Evolutionary conservation across 2,329 filamentous ascomycete species (phyloP).

Genomic region (Pseudovirgaria hyperparasitica): DNA sequence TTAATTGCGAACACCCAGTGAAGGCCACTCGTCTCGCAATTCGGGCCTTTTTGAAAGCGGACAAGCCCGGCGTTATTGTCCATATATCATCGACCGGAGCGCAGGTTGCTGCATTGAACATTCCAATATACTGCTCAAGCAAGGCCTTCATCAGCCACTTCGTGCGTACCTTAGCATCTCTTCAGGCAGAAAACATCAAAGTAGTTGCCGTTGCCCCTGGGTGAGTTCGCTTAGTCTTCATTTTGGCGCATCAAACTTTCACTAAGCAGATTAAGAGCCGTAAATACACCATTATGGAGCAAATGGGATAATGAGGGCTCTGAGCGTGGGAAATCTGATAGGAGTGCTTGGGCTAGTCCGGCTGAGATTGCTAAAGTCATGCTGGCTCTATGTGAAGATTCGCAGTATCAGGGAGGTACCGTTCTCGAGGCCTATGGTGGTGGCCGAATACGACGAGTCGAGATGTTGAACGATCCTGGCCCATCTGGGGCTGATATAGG

Average conservation of each 20-base stretch:
- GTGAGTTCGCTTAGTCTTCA: background rate
- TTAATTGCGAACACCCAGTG: constrained; percentile 30
- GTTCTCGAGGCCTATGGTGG: constrained; percentile 42
- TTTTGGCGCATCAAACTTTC: background rate
- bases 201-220: constrained; percentile 1
- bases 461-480: too few species aligned
- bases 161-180: constrained; percentile 32
- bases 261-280: background rate
- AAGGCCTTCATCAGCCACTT: constrained; percentile 26
- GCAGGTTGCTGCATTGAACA: constrained; percentile 15
- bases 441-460: too few species aligned
- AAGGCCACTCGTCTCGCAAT: constrained; percentile 27
- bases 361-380: constrained; percentile 44
- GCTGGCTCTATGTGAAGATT: constrained; percentile 35
- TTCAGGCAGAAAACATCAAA: constrained; percentile 23
- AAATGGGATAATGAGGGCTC: constrained; percentile 1
- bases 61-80: constrained; percentile 27
- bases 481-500: too few species aligned
- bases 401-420: constrained; percentile 29
- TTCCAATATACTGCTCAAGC: constrained; percentile 23
- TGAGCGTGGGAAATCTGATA: constrained; percentile 1
- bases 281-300: constrained; percentile 1
- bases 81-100: constrained; percentile 22
- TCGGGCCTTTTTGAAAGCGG: constrained; percentile 15
- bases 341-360: constrained; percentile 36